Conservation (phyloP, 768 basidiomycete species). For the Leccinum subgranulosum region DNA sequence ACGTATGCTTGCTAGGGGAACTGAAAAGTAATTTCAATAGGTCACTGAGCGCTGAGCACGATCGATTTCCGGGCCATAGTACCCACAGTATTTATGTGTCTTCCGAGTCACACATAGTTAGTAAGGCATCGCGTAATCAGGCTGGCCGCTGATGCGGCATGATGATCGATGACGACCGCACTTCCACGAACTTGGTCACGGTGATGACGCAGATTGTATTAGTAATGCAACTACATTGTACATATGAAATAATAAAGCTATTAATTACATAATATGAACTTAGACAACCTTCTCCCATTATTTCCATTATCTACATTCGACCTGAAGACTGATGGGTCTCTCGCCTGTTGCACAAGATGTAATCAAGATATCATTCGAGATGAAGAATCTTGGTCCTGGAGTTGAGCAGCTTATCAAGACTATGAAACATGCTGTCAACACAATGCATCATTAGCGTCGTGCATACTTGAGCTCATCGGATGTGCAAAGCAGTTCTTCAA, state of each 20-base stretch:
- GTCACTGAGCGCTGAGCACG: neutral
- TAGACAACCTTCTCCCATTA: neutral
- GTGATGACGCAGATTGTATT: no score
- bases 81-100: neutral
- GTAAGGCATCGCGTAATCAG: neutral
- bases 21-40: neutral
- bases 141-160: no score
- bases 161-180: no score
- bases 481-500: conserved; percentile 23
- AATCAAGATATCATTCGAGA: neutral
- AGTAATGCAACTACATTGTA: no score
- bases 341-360: neutral
- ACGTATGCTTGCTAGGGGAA: neutral
- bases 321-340: neutral
- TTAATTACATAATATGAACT: neutral
- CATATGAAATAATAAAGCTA: no score
- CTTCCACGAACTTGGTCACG: no score
- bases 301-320: neutral
- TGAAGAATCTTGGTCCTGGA: neutral
- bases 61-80: no score
- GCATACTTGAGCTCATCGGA: neutral
- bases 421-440: neutral
- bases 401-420: neutral
- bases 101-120: neutral
- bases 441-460: neutral